phyloP scores from a whole-genome alignment of 305 asterid species.

The Fraxinus nigra region DNA sequence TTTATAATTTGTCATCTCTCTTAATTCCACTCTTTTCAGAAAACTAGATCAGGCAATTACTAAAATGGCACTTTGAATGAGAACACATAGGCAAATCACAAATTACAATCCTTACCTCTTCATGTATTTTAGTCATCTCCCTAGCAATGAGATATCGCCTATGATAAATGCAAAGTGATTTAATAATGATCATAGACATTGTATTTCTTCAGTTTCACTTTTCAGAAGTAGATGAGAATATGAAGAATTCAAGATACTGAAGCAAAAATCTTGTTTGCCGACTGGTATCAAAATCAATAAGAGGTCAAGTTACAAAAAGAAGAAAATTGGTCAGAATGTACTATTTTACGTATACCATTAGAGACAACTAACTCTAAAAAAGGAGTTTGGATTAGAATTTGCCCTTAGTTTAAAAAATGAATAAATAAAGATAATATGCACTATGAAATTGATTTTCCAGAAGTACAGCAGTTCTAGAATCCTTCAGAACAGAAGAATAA shows the following conservation, averaged over 20 bases:
- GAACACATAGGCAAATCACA: constrained; percentile 10
- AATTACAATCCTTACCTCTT: constrained; percentile 56
- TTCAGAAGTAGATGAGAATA: neutral
- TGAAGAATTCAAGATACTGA: neutral
- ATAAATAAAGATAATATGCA: neutral
- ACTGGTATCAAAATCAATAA: neutral
- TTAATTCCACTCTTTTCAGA: neutral
- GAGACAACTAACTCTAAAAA: neutral
- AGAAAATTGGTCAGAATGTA: neutral
- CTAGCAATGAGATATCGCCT: constrained; percentile 92
- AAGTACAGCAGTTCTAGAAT: neutral
- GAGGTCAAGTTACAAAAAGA: neutral
- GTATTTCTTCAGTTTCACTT: constrained; percentile 1
- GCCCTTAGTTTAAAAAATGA: constrained; percentile 1
- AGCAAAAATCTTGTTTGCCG: constrained; percentile 3
- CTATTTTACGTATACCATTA: neutral
- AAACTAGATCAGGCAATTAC: constrained; percentile 11
- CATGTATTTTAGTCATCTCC: constrained; percentile 87
- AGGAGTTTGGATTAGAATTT: constrained; percentile 3
- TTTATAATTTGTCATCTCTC: neutral
- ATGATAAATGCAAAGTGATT: constrained; percentile 24
- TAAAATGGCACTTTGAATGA: neutral
- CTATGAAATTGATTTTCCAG: neutral
- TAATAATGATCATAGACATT: constrained; percentile 1
- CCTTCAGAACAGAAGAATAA: neutral